phyloP scores from a whole-genome alignment of 2,329 filamentous ascomycete genomes.

The Aspergillus spinulosporus region DNA sequence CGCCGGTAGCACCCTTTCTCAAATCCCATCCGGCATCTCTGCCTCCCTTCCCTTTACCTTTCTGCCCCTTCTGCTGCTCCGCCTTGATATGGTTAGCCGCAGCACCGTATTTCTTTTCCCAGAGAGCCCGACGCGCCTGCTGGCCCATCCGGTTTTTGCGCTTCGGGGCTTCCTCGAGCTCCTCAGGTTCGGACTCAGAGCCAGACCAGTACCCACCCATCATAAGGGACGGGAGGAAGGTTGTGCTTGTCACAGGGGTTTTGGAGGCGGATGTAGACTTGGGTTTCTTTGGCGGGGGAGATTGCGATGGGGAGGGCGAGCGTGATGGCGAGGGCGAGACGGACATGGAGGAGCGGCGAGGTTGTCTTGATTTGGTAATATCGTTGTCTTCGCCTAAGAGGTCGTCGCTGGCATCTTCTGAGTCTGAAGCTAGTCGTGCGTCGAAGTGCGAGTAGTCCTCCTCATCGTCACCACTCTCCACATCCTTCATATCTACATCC shows the following conservation, averaged over 20 bases:
- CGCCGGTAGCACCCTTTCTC: slow-evolving; percentile 55
- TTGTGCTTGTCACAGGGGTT: slow-evolving; percentile 41
- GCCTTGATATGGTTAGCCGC: slow-evolving; percentile 60
- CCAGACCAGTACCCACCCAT: slow-evolving; percentile 65
- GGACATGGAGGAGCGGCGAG: slow-evolving; percentile 34
- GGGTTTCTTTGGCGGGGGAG: slow-evolving; percentile 16
- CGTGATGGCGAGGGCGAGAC: slow-evolving; percentile 33
- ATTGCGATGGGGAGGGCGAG: slow-evolving; percentile 18
- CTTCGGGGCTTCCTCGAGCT: slow-evolving; percentile 44
- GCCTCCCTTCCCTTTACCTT: slow-evolving; percentile 27
- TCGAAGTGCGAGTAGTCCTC: slow-evolving; percentile 37
- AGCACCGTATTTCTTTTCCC: slow-evolving; percentile 62
- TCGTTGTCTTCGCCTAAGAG: slow-evolving; percentile 3
- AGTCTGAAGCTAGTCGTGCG: slow-evolving; percentile 35
- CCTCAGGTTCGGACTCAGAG: slow-evolving; percentile 56
- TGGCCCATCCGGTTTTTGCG: slow-evolving; percentile 65
- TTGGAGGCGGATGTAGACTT: slow-evolving; percentile 25
- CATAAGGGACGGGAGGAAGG: slow-evolving; percentile 62
- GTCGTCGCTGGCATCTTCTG: slow-evolving; percentile 25
- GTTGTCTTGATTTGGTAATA: slow-evolving; percentile 1
- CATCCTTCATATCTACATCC: slow-evolving; percentile 26
- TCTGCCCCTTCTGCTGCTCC: slow-evolving; percentile 27
- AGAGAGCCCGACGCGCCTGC: slow-evolving; percentile 60
- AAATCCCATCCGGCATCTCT: slow-evolving; percentile 60
- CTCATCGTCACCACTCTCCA: slow-evolving; percentile 31